phyloP scores from a whole-genome alignment of 768 basidiomycete genomes.

The Chalciporus pseudorubinellus region DNA sequence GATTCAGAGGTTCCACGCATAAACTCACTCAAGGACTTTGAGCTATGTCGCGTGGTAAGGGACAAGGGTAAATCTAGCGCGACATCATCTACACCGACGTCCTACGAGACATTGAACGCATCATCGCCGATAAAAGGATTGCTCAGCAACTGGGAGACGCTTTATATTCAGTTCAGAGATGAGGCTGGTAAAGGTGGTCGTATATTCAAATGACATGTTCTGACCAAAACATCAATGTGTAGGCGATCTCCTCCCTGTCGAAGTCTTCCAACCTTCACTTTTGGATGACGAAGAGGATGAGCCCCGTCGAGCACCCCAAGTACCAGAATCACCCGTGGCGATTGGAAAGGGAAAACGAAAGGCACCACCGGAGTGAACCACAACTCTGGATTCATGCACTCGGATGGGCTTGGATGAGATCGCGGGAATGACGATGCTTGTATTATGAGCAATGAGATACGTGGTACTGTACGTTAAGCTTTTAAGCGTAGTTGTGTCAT shows the following conservation, averaged over 20 bases:
- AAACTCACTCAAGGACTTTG: slow-evolving; percentile 49
- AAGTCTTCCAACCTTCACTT: slow-evolving; percentile 55
- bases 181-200: slow-evolving; percentile 47
- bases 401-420: not conserved
- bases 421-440: not conserved
- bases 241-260: slow-evolving; percentile 62
- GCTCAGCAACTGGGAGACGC: slow-evolving; percentile 60
- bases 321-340: slow-evolving; percentile 24
- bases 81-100: slow-evolving; percentile 5
- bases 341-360: slow-evolving; percentile 63
- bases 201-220: not conserved
- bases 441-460: slow-evolving; percentile 11
- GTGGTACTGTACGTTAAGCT: slow-evolving; percentile 15
- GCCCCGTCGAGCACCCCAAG: slow-evolving; percentile 25
- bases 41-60: slow-evolving; percentile 54
- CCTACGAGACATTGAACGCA: slow-evolving; percentile 50
- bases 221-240: slow-evolving; percentile 1
- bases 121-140: slow-evolving; percentile 47
- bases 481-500: not conserved
- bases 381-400: not conserved
- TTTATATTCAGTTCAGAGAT: slow-evolving; percentile 69
- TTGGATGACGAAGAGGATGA: slow-evolving; percentile 62
- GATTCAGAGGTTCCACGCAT: slow-evolving; percentile 34
- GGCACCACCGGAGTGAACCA: slow-evolving; percentile 35
- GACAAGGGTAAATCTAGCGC: slow-evolving; percentile 49